These are phyloP conservation scores for Fusarium dlaminii DNA, from an alignment of 2,329 filamentous ascomycete genomes.

Conservation along the genomic window DNA sequence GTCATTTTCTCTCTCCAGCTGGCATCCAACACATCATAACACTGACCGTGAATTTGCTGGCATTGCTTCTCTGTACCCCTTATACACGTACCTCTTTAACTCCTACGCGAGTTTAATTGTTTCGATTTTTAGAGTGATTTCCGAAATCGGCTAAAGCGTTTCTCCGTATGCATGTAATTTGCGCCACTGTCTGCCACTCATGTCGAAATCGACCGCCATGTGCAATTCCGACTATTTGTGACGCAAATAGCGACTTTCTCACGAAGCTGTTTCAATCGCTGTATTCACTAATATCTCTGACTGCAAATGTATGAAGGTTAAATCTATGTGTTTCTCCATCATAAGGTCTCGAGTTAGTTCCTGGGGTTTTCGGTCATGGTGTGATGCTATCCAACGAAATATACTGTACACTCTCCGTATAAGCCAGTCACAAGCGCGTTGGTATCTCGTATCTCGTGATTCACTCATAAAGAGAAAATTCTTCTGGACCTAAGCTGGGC, in stretches of 20 bases:
- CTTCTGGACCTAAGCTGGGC: neutral
- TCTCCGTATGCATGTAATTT: constrained; percentile 19
- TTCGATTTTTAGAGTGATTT: neutral
- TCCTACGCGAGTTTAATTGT: neutral
- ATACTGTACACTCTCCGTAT: neutral
- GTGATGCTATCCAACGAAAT: neutral
- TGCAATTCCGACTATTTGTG: neutral
- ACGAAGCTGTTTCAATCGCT: neutral
- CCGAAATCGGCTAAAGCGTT: constrained; percentile 15
- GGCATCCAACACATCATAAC: neutral
- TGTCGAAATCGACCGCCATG: neutral
- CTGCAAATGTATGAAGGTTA: neutral
- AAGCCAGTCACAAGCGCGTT: neutral
- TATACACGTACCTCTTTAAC: neutral
- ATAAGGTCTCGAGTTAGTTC: neutral
- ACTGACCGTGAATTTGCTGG: neutral
- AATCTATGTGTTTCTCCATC: neutral
- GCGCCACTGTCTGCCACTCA: constrained; percentile 1
- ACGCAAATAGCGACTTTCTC: neutral
- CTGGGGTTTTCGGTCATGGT: neutral
- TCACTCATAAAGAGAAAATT: neutral
- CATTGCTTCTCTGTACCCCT: neutral
- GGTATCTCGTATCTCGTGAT: neutral
- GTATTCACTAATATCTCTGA: neutral
- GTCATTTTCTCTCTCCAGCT: neutral